phyloP scores from a whole-genome alignment of 1,284 basidiomycete species.

The Fomitopsis schrenkii region DNA sequence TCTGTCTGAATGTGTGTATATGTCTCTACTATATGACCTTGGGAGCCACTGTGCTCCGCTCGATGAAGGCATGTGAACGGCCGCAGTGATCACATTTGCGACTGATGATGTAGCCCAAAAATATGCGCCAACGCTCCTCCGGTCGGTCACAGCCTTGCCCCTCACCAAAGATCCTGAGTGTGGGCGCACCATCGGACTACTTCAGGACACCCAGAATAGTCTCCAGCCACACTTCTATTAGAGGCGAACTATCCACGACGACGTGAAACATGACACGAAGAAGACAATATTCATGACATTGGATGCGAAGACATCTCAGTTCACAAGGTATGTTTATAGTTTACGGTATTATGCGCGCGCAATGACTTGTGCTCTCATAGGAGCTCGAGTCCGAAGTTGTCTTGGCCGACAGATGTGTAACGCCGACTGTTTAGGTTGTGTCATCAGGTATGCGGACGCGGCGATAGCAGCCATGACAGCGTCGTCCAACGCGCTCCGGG shows the following conservation, averaged over 20 bases:
- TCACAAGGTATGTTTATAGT: background rate
- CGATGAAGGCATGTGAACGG: too few relatives aligned
- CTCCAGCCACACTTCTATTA: too few relatives aligned
- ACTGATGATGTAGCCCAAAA: too few relatives aligned
- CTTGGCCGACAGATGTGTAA: background rate
- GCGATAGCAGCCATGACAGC: background rate
- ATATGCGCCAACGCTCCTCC: too few relatives aligned
- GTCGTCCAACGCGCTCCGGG: background rate
- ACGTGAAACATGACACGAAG: background rate
- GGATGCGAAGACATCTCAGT: background rate
- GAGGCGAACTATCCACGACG: background rate
- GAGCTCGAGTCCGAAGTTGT: background rate
- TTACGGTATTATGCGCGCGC: background rate
- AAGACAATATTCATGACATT: background rate
- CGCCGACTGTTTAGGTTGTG: background rate
- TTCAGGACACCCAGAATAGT: background rate
- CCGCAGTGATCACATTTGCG: too few relatives aligned
- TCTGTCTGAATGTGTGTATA: too few relatives aligned
- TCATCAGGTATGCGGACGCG: background rate
- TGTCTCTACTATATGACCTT: too few relatives aligned
- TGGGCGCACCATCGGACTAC: background rate
- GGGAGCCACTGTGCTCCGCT: too few relatives aligned
- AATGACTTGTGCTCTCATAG: background rate
- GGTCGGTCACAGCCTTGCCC: too few relatives aligned
- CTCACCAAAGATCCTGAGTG: too few relatives aligned